Percentiles rank a stretch among this genome's conserved stretches.
Conservation (phyloP, 148 eudicot genomes). For the Linanthus parryae region DNA sequence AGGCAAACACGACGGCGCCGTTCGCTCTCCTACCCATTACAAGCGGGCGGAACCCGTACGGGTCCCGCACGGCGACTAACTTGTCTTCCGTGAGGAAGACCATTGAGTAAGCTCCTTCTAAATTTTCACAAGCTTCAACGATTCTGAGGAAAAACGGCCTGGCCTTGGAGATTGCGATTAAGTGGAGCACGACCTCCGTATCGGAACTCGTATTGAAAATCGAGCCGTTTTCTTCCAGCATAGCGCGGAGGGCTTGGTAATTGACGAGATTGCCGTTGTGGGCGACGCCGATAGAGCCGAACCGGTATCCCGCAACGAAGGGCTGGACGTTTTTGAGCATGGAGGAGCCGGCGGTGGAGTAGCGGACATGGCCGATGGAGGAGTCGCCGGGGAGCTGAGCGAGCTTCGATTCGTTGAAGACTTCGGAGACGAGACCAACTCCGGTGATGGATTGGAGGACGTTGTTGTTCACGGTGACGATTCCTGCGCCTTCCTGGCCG, state of each 20-base stretch:
- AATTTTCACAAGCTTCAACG: slow-evolving; percentile 38
- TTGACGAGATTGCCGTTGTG: slow-evolving; percentile 85
- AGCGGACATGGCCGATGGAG: slow-evolving; percentile 79
- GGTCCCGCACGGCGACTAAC: slow-evolving; percentile 76
- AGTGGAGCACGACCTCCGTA: slow-evolving; percentile 66
- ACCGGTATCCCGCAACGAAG: slow-evolving; percentile 63
- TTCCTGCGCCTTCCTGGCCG: slow-evolving; percentile 81
- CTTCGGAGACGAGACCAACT: slow-evolving; percentile 55
- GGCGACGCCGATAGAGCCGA: slow-evolving; percentile 75
- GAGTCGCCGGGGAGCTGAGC: slow-evolving; percentile 52
- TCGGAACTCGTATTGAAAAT: slow-evolving; percentile 75
- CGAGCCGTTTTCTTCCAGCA: slow-evolving; percentile 55
- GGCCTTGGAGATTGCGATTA: slow-evolving; percentile 49
- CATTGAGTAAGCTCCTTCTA: slow-evolving; percentile 77
- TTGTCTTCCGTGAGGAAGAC: slow-evolving; percentile 72
- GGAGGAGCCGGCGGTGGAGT: slow-evolving; percentile 72
- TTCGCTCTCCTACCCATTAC: slow-evolving; percentile 83
- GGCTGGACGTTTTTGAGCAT: slow-evolving; percentile 87
- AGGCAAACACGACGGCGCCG: slow-evolving; percentile 78
- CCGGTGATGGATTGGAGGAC: slow-evolving; percentile 55
- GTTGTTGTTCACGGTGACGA: slow-evolving; percentile 39
- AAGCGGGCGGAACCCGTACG: slow-evolving; percentile 67
- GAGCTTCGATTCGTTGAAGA: slow-evolving; percentile 52
- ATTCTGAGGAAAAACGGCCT: slow-evolving; percentile 39
- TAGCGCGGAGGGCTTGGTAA: slow-evolving; percentile 40